Evolutionary conservation across 1,284 basidiomycete species (phyloP), one percentile per base, ranked within the genome.

Genomic region (Apiotrichum montevideense): DNA sequence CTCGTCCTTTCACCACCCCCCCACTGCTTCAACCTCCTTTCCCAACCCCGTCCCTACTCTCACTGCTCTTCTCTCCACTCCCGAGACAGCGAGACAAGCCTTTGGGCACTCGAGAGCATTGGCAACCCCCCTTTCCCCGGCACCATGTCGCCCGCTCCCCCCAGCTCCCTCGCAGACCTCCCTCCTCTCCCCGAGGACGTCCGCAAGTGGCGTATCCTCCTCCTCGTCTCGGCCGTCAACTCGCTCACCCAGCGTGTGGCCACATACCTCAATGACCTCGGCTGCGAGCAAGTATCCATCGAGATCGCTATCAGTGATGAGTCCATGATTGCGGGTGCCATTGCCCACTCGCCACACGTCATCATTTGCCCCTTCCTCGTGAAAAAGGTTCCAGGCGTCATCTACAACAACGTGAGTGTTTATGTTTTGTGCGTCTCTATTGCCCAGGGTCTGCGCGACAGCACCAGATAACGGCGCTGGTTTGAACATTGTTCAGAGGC

Each of bases 361-460:
- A 67, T 80, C 51, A 56, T 80, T 40, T 79, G 78, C 58, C 77
- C 79, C 0, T 80, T 79, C 63, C 65, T 80, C 58, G 78, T 77
- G 4, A 77, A 75, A 54, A 75, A 72, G 52, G 73, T 80, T 15
- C 78, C 79, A 14, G 67, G 67, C 15, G 66, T 68, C 37, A 66
- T 80, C 10, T 77, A 74, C 63, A 70, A 62, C 50, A 67, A 66
- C 41, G 73, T 74, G 57, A 64, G 73, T 64, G 21, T 21, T 21
- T 21, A 21, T 21, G 21, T 21, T 21, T 21, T 21, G 21, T 21
- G 21, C 21, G 21, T 21, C 21, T 21, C 21, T 21, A 21, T 21
- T 21, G 21, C 21, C 21, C 21, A 21, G 21, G 21, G 21, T 21
- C 21, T 21, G 21, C 21, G 21, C 21, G 21, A 21, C 21, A 21